These are phyloP conservation scores for Thermomyces lanuginosus DNA, from an alignment of 2,329 filamentous ascomycete genomes.

Conservation along the genomic window DNA sequence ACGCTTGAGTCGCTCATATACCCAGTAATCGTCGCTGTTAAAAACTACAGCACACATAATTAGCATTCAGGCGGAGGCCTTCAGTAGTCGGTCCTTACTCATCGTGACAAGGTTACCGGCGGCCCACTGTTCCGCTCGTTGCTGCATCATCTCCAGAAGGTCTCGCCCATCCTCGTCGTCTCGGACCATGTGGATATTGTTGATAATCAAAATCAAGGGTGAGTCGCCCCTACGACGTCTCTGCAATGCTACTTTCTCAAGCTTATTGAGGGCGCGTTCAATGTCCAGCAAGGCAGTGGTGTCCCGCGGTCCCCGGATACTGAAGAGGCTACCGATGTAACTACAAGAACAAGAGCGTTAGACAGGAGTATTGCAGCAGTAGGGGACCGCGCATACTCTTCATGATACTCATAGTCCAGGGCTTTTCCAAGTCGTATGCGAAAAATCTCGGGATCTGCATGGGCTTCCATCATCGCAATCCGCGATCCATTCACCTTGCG, in stretches of 20 bases:
- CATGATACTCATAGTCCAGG: conserved; percentile 89
- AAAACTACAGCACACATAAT: conserved; percentile 51
- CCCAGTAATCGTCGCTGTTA: conserved; percentile 97
- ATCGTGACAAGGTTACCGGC: conserved; percentile 74
- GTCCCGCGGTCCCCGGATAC: conserved; percentile 79
- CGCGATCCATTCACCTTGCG: conserved; percentile 76
- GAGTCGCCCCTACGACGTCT: conserved; percentile 43
- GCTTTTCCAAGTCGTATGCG: conserved; percentile 83
- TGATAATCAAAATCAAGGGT: conserved; percentile 84
- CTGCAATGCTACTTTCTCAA: conserved; percentile 78
- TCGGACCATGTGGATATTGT: conserved; percentile 77
- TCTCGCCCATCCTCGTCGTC: conserved; percentile 90
- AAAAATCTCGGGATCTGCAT: conserved; percentile 89
- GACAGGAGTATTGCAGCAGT: not conserved
- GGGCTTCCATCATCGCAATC: conserved; percentile 89
- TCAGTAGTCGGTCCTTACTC: conserved; percentile 16
- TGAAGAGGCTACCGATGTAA: conserved; percentile 81
- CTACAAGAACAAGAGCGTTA: conserved; percentile 11
- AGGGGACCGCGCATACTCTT: conserved; percentile 49
- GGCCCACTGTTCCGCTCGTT: conserved; percentile 92
- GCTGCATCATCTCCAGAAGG: conserved; percentile 83
- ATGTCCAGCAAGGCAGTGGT: conserved; percentile 87
- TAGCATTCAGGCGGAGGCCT: conserved; percentile 1
- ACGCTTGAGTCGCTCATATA: conserved; percentile 86
- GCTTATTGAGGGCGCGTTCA: conserved; percentile 89